Percentiles rank a stretch among this genome's conserved stretches.
Conservation (phyloP, 2,329 filamentous ascomycete species). For the Pseudocercospora musae region DNA sequence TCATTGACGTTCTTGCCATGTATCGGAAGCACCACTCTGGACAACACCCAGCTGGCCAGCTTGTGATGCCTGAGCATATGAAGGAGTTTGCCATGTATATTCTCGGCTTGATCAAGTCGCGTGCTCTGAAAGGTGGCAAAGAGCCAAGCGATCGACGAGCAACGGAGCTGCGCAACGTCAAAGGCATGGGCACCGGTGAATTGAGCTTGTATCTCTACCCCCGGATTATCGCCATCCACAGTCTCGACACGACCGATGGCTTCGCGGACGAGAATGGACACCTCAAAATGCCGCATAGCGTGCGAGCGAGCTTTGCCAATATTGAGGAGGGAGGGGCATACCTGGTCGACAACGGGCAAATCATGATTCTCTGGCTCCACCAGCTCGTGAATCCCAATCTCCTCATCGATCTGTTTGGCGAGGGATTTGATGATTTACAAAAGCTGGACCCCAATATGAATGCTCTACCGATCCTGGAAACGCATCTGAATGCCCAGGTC, state of each 20-base stretch:
- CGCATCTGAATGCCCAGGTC: conserved; percentile 89
- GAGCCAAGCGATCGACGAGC: conserved; percentile 88
- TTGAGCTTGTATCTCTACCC: conserved; percentile 92
- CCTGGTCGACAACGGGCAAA: conserved; percentile 91
- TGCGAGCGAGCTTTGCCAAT: conserved; percentile 80
- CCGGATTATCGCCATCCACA: conserved; percentile 87
- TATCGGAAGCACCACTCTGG: conserved; percentile 92
- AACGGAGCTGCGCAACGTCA: conserved; percentile 86
- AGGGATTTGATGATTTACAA: conserved; percentile 67
- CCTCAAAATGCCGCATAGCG: conserved; percentile 73
- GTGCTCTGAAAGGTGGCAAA: conserved; percentile 86
- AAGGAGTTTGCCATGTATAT: conserved; percentile 98
- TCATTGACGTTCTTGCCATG: conserved; percentile 83
- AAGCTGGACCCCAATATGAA: conserved; percentile 77
- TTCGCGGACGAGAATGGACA: conserved; percentile 92
- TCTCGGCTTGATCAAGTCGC: conserved; percentile 81
- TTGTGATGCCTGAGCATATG: conserved; percentile 90
- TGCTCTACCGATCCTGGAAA: conserved; percentile 77
- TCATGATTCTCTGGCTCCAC: conserved; percentile 89
- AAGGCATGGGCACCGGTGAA: conserved; percentile 80
- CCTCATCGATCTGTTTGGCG: conserved; percentile 83
- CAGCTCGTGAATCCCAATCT: conserved; percentile 88
- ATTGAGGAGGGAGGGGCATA: conserved; percentile 94
- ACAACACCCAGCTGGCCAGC: conserved; percentile 81
- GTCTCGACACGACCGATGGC: conserved; percentile 79